A percentile compares a stretch with the other conserved stretches of the same genome.
Evolutionary conservation across 345 rosid species (phyloP).

Genomic region (Lenwebbia sp.): DNA sequence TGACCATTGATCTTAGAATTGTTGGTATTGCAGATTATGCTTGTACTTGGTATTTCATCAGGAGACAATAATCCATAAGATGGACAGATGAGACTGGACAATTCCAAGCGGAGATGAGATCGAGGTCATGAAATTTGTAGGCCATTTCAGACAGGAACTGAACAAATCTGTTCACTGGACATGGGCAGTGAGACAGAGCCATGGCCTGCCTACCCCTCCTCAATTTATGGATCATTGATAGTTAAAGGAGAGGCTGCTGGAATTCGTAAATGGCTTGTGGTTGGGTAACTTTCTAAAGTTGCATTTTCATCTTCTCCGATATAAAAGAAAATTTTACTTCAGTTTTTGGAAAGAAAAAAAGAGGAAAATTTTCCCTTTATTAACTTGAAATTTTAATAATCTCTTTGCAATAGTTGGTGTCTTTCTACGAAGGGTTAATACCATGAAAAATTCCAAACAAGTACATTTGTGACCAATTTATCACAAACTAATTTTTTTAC

Average conservation of each 20-base stretch:
- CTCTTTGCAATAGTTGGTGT: not conserved
- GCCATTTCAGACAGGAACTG: not conserved
- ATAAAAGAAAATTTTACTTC: not conserved
- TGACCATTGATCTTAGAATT: not conserved
- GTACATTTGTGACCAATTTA: no score
- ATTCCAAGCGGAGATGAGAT: not conserved
- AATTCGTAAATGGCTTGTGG: not conserved
- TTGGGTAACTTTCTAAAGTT: not conserved
- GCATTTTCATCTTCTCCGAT: not conserved
- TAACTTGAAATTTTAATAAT: not conserved
- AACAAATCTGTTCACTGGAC: not conserved
- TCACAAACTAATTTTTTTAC: no score
- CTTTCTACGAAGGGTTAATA: not conserved
- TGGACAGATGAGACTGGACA: not conserved
- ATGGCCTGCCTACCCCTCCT: not conserved
- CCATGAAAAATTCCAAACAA: no score
- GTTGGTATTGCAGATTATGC: not conserved
- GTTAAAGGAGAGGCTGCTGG: not conserved
- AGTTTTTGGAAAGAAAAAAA: not conserved
- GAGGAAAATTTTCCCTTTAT: not conserved
- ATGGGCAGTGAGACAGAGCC: not conserved
- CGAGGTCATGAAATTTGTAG: not conserved
- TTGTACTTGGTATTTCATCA: not conserved
- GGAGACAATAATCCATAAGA: not conserved
- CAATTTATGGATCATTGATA: not conserved